Evolutionary conservation across 176 grass and related monocot species (phyloP).

Genomic region (Otatea glauca): DNA sequence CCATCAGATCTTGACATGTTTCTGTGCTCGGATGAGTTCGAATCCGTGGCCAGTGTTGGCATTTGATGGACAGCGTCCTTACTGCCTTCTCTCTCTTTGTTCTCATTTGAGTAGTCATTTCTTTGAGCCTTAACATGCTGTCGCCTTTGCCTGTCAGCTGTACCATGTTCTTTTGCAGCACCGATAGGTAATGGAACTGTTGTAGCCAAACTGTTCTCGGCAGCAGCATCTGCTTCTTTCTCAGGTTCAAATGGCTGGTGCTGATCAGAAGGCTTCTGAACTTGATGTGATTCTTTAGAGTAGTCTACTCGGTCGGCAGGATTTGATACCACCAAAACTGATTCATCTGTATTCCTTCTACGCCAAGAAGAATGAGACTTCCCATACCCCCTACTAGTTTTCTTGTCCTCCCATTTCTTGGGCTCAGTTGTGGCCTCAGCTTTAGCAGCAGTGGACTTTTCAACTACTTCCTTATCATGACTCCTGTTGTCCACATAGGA

Average conservation of each 20-base stretch:
- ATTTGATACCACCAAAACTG: slow-evolving; percentile 39
- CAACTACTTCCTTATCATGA: slow-evolving; percentile 41
- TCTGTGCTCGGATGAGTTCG: slow-evolving; percentile 49
- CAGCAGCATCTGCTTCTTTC: slow-evolving; percentile 35
- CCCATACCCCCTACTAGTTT: slow-evolving; percentile 63
- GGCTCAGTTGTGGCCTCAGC: slow-evolving; percentile 45
- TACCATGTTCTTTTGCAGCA: slow-evolving; percentile 54
- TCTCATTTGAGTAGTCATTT: slow-evolving; percentile 50
- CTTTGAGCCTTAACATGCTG: slow-evolving; percentile 63
- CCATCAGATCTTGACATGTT: slow-evolving; percentile 51
- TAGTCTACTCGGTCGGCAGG: slow-evolving; percentile 45
- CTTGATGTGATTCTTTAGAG: slow-evolving; percentile 42
- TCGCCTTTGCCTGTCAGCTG: slow-evolving; percentile 51
- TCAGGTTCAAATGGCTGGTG: slow-evolving; percentile 46
- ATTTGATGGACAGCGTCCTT: slow-evolving; percentile 44
- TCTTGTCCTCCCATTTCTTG: slow-evolving; percentile 73
- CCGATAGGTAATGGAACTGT: slow-evolving; percentile 30
- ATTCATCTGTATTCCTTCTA: slow-evolving; percentile 72
- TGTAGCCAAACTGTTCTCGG: slow-evolving; percentile 34
- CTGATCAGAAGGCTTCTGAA: slow-evolving; percentile 49
- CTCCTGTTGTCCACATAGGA: slow-evolving; percentile 40
- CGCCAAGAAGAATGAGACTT: slow-evolving; percentile 88
- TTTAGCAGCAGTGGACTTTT: slow-evolving; percentile 56
- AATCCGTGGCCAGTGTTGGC: slow-evolving; percentile 33
- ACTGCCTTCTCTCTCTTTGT: slow-evolving; percentile 43